These are phyloP conservation scores for Chlorella sp. DNA, from an alignment of 139 green algal genomes.

Conservation along the genomic window DNA sequence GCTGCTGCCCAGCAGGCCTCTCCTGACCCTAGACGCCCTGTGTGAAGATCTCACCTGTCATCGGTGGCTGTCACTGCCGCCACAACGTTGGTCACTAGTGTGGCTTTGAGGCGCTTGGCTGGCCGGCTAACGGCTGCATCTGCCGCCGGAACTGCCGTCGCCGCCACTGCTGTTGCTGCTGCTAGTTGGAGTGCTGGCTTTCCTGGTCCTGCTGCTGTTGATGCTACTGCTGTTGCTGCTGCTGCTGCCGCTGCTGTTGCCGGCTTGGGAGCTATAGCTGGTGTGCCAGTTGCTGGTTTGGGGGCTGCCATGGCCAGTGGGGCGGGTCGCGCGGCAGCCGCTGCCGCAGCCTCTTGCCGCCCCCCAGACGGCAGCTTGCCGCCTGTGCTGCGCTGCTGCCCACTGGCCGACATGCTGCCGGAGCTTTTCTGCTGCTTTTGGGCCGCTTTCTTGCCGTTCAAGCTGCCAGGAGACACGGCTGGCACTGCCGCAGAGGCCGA, in stretches of 20 bases:
- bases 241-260: no score
- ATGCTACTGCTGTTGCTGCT: no score
- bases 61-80: not conserved
- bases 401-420: not conserved
- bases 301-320: not conserved
- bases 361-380: not conserved
- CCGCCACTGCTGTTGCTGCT: not conserved
- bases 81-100: not conserved
- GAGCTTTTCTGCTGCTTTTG: no score
- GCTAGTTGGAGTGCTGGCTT: no score
- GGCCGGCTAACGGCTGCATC: not conserved
- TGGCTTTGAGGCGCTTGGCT: slow-evolving; percentile 21
- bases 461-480: not conserved
- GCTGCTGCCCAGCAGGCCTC: no score
- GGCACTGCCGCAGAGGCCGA: not conserved
- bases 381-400: not conserved
- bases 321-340: not conserved
- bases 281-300: not conserved
- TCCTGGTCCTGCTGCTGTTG: no score
- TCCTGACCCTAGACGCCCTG: no score
- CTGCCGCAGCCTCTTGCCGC: not conserved
- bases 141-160: not conserved
- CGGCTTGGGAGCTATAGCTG: not conserved
- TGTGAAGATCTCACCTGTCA: no score
- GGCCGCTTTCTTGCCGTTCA: not conserved